These are phyloP conservation scores for Clathrus columnatus DNA, from an alignment of 768 basidiomycete species.

Conservation along the genomic window DNA sequence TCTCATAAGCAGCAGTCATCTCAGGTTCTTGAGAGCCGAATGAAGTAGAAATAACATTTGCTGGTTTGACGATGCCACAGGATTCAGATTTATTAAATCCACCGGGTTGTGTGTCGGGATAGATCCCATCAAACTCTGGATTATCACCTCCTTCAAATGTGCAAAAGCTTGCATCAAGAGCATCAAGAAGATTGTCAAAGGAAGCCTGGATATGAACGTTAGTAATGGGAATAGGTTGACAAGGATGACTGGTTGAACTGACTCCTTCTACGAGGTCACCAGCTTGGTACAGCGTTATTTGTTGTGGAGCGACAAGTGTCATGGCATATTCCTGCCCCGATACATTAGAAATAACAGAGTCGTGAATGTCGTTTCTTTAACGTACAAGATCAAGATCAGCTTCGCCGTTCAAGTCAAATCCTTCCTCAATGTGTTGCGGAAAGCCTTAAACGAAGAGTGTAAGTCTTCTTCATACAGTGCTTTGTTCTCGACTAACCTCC, in stretches of 20 bases:
- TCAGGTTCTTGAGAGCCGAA: conserved; percentile 28
- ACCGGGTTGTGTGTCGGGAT: conserved; percentile 3
- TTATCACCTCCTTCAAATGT: conserved; percentile 37
- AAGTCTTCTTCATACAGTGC: not conserved
- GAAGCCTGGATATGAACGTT: conserved; percentile 13
- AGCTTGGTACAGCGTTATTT: conserved; percentile 31
- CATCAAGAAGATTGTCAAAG: conserved; percentile 32
- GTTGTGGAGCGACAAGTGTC: conserved; percentile 32
- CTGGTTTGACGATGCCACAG: conserved; percentile 13
- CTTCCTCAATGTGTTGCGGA: not conserved
- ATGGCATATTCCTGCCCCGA: conserved; percentile 46
- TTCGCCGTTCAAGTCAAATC: conserved; percentile 10
- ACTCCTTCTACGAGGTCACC: conserved; percentile 30
- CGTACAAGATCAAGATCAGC: conserved; percentile 13
- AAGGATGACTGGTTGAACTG: not conserved
- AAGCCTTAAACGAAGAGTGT: not conserved
- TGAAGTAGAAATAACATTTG: conserved; percentile 23
- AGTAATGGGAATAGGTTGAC: not conserved
- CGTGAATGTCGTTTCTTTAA: conserved; percentile 2
- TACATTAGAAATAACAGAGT: not conserved
- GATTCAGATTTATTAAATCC: conserved; percentile 17
- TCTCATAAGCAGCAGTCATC: conserved; percentile 24
- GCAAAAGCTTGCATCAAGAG: conserved; percentile 35
- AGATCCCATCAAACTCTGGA: conserved; percentile 17
- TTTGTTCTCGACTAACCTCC: conserved; percentile 1